A percentile compares a stretch with the other conserved stretches of the same genome.
Evolutionary conservation across 2,329 filamentous ascomycete genomes (phyloP).

Genomic region (Emmonsiellopsis sp.): DNA sequence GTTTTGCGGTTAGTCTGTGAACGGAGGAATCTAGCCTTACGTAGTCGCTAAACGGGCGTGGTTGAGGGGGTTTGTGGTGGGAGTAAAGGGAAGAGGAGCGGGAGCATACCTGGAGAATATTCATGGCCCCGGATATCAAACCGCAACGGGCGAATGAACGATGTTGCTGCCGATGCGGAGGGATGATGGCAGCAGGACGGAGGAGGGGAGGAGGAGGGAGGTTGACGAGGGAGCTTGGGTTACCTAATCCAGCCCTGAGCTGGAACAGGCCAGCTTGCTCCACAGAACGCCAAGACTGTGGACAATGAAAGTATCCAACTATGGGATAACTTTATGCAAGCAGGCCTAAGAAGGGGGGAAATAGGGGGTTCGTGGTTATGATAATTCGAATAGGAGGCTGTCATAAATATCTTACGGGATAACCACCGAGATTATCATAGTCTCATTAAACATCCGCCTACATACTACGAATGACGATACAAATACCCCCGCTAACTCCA

Average conservation of each 20-base stretch:
- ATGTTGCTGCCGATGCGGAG: not conserved
- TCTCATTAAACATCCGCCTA: no score
- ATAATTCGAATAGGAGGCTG: no score
- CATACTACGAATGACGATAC: no score
- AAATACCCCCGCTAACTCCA: no score
- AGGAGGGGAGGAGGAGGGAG: not conserved
- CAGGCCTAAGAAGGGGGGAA: not conserved
- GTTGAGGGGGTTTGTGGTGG: constrained; percentile 8
- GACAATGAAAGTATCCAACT: not conserved
- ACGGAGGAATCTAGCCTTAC: not conserved
- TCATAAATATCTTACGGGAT: no score
- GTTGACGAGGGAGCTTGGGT: no score
- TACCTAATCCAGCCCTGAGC: no score
- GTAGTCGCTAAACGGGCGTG: not conserved
- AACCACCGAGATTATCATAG: no score
- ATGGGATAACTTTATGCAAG: not conserved
- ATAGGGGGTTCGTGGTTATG: no score
- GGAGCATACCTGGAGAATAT: constrained; percentile 26
- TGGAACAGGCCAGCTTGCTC: not conserved
- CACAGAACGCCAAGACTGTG: not conserved
- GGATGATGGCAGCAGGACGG: not conserved
- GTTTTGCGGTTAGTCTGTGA: not conserved
- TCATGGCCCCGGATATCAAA: constrained; percentile 16
- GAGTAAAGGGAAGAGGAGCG: constrained; percentile 5
- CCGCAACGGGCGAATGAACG: not conserved